A percentile compares a stretch with the other conserved stretches of the same genome.
These are phyloP conservation scores for Eucalyptus polybractea DNA, from an alignment of 345 rosid genomes.

Conservation along the genomic window DNA sequence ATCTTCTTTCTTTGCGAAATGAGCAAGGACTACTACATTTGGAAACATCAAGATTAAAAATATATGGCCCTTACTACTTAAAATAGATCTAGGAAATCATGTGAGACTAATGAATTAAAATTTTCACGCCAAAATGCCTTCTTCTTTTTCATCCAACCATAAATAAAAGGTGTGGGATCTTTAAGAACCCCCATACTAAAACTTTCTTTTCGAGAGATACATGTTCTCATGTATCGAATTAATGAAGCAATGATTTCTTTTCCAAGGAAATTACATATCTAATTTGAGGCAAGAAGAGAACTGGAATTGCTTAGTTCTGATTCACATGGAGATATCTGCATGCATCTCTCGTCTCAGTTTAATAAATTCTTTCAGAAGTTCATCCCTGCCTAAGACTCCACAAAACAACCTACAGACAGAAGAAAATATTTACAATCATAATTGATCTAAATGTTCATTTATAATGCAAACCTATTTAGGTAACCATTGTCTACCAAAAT, in stretches of 20 bases:
- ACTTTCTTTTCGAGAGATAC: not conserved
- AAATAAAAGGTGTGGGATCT: not conserved
- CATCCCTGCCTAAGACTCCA: not conserved
- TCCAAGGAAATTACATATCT: not conserved
- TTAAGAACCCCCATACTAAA: not conserved
- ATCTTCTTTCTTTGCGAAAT: not conserved
- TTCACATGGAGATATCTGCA: not conserved
- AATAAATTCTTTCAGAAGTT: not conserved
- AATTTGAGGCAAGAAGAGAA: not conserved
- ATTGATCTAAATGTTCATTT: not conserved
- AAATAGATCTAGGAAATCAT: not conserved
- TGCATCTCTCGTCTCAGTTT: not conserved
- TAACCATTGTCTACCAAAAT: not conserved
- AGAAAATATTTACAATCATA: not conserved
- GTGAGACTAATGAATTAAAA: not conserved
- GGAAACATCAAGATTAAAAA: not conserved
- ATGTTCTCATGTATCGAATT: not conserved
- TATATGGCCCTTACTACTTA: not conserved
- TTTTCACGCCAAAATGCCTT: not conserved
- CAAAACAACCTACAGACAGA: not conserved
- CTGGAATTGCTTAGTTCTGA: not conserved
- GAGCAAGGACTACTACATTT: not conserved
- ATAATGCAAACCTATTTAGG: not conserved
- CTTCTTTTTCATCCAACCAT: not conserved
- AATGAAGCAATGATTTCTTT: not conserved